Evolutionary conservation across 495 filamentous ascomycete genomes (phyloP), one percentile per base, ranked within the genome.

Genomic region (Xylaria venustula): DNA sequence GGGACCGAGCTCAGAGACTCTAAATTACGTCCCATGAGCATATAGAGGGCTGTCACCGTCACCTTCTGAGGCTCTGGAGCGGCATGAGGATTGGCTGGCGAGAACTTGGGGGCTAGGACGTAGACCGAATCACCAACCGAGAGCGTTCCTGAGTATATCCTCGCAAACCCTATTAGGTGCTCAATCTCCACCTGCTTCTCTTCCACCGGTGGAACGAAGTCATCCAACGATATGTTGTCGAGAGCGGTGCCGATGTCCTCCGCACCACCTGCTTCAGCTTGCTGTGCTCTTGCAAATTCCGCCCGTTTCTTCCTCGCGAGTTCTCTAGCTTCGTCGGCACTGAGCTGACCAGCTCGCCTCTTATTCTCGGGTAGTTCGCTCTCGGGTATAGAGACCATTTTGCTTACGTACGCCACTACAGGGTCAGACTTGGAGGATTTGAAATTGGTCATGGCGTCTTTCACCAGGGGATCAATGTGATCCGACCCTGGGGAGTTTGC

Each of bases 371-470:
- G 86, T 17, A 99, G 81, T 62, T 98, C 92, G 67, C 90, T 97
- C 67, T 93, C 90, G 1, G 91, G 92, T 17, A 98, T 85, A 1
- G 94, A 92, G 20, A 97, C 90, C 93, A 99, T 96, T 74, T 99
- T 99, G 74, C 93, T 97, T 42, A 99, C 91, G 64, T 95, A 99
- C 9, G 92, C 94, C 7, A 98, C 90, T 2, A 95, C 87, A 2
- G 94, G 93, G 48, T 88, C 88, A 0, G 85, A 81, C 8, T 81
- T 74, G 1, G 73, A 75, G 3, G 83, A 85, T 63, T 89, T 88
- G 70, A 94, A 97, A 1, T 87, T 81, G 4, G 90, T 68, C 86
- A 98, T 92, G 8, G 94, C 92, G 19, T 88, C 79, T 60, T 84
- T 88, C 45, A 97, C 74, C 2, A 77, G 75, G 8, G 82, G 76